Conservation (phyloP, 805 yeast species). For the Candida ficus region DNA sequence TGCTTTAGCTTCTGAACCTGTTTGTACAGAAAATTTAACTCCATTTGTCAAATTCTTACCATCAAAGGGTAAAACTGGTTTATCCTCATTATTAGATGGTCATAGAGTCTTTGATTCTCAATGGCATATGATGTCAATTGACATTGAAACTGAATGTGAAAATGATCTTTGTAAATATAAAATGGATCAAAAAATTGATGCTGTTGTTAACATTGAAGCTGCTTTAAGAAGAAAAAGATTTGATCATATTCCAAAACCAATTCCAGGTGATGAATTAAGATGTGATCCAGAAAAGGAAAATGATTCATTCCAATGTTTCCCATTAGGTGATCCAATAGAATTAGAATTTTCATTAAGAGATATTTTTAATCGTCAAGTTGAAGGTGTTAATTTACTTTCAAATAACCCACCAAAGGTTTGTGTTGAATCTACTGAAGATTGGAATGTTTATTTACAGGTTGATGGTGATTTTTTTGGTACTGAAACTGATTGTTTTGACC, state of each 20-base stretch:
- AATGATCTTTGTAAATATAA: conserved; percentile 39
- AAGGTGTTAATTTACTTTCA: conserved; percentile 61
- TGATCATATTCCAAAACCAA: conserved; percentile 78
- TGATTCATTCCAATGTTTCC: conserved; percentile 73
- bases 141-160: conserved; percentile 55
- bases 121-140: conserved; percentile 94
- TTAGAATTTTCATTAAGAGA: conserved; percentile 51
- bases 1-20: conserved; percentile 89
- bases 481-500: conserved; percentile 32
- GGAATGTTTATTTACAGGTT: conserved; percentile 38
- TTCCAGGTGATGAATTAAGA: conserved; percentile 58
- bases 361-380: conserved; percentile 64
- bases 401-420: conserved; percentile 37
- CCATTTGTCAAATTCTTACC: conserved; percentile 89
- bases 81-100: conserved; percentile 82
- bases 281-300: conserved; percentile 64
- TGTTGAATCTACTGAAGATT: conserved; percentile 38
- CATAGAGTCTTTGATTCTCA: conserved; percentile 84
- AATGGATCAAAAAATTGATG: conserved; percentile 63
- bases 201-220: conserved; percentile 67
- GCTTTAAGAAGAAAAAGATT: conserved; percentile 56
- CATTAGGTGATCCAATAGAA: conserved; percentile 47
- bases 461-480: conserved; percentile 28
- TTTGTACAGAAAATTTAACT: conserved; percentile 94
- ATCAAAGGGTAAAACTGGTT: conserved; percentile 86